These are phyloP conservation scores for Lactifluus hygrophoroides DNA, from an alignment of 768 basidiomycete species.

Conservation along the genomic window DNA sequence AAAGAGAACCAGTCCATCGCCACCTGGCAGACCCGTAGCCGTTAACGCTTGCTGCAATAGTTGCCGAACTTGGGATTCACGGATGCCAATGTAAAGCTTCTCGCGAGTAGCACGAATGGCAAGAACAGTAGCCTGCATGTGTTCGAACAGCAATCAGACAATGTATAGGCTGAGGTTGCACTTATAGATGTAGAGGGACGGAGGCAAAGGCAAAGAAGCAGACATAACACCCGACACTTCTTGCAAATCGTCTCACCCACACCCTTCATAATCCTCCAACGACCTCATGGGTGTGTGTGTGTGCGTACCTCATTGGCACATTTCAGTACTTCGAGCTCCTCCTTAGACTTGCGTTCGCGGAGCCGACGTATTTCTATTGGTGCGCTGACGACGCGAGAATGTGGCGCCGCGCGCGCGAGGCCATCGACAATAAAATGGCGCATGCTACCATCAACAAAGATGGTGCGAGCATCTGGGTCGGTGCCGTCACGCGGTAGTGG, in stretches of 20 bases:
- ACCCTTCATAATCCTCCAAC: too few species aligned
- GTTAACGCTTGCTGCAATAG: constrained; percentile 50
- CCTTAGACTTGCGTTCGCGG: constrained; percentile 63
- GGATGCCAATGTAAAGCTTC: constrained; percentile 60
- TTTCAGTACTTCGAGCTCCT: constrained; percentile 62
- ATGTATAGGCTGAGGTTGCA: too few species aligned
- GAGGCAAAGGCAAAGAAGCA: too few species aligned
- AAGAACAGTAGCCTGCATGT: constrained; percentile 59
- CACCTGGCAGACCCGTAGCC: constrained; percentile 48
- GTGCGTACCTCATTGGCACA: constrained; percentile 67
- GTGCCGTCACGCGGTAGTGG: not conserved
- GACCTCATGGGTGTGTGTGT: not conserved
- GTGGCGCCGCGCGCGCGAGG: constrained; percentile 37
- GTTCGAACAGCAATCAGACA: not conserved
- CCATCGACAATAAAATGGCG: constrained; percentile 61
- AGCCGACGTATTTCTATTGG: constrained; percentile 48
- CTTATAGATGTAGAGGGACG: not conserved
- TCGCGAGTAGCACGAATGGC: constrained; percentile 59
- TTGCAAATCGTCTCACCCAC: not conserved
- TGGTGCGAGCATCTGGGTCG: constrained; percentile 45
- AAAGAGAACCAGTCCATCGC: constrained; percentile 63
- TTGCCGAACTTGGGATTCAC: constrained; percentile 57
- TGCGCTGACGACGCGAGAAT: constrained; percentile 38
- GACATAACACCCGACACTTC: not conserved
- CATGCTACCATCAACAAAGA: constrained; percentile 54